These are phyloP conservation scores for Apocynum venetum DNA, from an alignment of 257 asterid species.

Conservation along the genomic window DNA sequence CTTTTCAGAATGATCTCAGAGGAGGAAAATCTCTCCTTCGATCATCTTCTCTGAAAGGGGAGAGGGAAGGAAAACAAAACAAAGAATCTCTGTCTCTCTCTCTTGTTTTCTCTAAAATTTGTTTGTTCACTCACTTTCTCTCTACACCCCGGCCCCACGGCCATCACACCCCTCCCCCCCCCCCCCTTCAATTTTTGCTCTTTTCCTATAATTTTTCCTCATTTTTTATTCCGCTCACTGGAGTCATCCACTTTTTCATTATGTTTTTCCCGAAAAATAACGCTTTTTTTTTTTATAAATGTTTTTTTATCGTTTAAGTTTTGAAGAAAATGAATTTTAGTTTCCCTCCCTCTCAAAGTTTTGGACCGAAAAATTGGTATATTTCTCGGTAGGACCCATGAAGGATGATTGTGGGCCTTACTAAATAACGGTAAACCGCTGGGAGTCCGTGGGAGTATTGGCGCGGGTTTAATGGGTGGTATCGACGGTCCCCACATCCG, in stretches of 20 bases:
- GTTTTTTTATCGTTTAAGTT: background rate
- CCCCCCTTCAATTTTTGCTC: background rate
- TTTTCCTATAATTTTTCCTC: constrained; percentile 9
- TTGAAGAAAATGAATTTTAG: too few species aligned
- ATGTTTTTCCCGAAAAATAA: background rate
- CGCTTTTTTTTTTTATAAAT: background rate
- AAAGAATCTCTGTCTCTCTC: constrained; percentile 33
- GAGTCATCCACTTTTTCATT: background rate
- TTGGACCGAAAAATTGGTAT: background rate
- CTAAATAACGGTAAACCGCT: constrained; percentile 6
- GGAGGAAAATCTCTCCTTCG: constrained; percentile 72
- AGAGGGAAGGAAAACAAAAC: constrained; percentile 23
- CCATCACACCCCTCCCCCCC: background rate
- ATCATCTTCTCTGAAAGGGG: constrained; percentile 78
- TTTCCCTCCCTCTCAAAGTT: too few species aligned
- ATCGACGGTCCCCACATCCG: background rate
- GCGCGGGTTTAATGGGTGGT: background rate
- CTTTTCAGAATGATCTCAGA: constrained; percentile 86
- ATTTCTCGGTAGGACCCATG: background rate
- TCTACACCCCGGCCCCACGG: background rate
- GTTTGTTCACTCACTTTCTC: constrained; percentile 5
- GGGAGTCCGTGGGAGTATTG: background rate
- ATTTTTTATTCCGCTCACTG: background rate
- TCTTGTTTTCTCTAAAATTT: constrained; percentile 32
- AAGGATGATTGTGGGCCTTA: background rate